Evolutionary conservation across 1,284 basidiomycete genomes (phyloP).

Genomic region (Puccinia triticina): DNA sequence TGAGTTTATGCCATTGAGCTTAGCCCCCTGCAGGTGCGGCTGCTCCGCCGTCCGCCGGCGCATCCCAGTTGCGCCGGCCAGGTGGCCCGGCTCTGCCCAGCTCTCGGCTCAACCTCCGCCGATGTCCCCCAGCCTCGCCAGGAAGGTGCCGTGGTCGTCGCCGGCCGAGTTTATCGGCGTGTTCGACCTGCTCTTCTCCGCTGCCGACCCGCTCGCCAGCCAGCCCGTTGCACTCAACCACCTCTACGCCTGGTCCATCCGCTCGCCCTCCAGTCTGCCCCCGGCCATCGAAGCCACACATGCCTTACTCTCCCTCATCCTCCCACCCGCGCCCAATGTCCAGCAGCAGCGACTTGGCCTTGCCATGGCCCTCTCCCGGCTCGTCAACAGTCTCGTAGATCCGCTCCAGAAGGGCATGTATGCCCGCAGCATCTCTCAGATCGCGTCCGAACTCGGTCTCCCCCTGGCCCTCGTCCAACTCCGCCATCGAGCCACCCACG

Average conservation of each 20-base stretch:
- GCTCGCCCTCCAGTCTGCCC: constrained; percentile 69
- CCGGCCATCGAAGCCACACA: constrained; percentile 75
- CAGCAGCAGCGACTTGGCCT: constrained; percentile 65
- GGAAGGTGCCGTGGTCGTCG: constrained; percentile 79
- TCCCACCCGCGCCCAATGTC: constrained; percentile 59
- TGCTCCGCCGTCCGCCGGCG: too few relatives aligned
- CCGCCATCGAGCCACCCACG: constrained; percentile 91
- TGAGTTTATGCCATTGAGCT: too few relatives aligned
- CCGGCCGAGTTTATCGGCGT: constrained; percentile 76
- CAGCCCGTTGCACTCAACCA: constrained; percentile 20
- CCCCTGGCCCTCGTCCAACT: constrained; percentile 91
- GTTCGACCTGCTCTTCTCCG: constrained; percentile 73
- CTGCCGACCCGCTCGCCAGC: not conserved
- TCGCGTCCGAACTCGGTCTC: constrained; percentile 81
- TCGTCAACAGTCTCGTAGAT: constrained; percentile 78
- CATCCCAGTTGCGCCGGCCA: too few relatives aligned
- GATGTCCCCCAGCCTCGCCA: constrained; percentile 54
- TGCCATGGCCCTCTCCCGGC: constrained; percentile 71
- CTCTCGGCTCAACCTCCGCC: not conserved
- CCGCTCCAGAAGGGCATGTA: constrained; percentile 79
- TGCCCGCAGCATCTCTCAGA: constrained; percentile 84
- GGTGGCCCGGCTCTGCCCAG: too few relatives aligned
- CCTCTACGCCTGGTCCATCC: constrained; percentile 35
- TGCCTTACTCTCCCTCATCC: constrained; percentile 69
- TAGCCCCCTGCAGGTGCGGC: too few relatives aligned